These are phyloP conservation scores for Hondaea fermentalgiana DNA, from an alignment of 108 stramenopile species.

Conservation along the genomic window DNA sequence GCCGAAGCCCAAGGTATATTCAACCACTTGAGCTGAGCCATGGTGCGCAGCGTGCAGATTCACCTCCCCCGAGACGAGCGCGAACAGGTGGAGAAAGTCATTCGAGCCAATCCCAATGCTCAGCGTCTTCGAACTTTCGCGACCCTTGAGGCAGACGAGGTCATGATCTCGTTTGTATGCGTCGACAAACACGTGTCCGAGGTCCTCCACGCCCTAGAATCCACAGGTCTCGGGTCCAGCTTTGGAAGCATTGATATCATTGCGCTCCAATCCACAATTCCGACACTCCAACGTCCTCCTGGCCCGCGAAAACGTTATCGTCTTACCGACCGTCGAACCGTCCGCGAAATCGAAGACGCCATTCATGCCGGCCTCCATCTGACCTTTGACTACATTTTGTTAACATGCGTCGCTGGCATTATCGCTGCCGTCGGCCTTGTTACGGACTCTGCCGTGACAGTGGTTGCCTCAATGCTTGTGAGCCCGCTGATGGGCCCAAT, in stretches of 20 bases:
- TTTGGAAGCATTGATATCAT: not conserved
- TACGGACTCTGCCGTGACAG: conserved; percentile 58
- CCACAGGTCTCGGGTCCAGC: not conserved
- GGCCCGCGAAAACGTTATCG: not conserved
- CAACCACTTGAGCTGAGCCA: not conserved
- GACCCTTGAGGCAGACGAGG: not conserved
- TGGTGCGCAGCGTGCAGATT: not conserved
- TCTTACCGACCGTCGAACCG: not conserved
- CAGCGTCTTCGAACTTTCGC: not conserved
- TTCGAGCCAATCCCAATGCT: not conserved
- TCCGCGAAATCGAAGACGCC: not conserved
- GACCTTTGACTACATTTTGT: conserved; percentile 42
- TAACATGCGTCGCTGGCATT: conserved; percentile 57
- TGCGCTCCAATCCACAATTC: not conserved
- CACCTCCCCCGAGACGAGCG: not conserved
- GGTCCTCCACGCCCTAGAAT: not conserved
- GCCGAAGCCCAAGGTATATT: too few relatives aligned
- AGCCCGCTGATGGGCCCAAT: conserved; percentile 65
- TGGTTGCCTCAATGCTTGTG: conserved; percentile 75
- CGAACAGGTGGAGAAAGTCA: not conserved
- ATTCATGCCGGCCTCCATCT: not conserved
- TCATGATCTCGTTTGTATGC: not conserved
- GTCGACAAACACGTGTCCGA: not conserved
- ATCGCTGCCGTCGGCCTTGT: conserved; percentile 69
- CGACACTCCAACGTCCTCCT: not conserved